Base-by-base conservation (phyloP, 495 filamentous ascomycete species). In the Penicillium parvum region DNA sequence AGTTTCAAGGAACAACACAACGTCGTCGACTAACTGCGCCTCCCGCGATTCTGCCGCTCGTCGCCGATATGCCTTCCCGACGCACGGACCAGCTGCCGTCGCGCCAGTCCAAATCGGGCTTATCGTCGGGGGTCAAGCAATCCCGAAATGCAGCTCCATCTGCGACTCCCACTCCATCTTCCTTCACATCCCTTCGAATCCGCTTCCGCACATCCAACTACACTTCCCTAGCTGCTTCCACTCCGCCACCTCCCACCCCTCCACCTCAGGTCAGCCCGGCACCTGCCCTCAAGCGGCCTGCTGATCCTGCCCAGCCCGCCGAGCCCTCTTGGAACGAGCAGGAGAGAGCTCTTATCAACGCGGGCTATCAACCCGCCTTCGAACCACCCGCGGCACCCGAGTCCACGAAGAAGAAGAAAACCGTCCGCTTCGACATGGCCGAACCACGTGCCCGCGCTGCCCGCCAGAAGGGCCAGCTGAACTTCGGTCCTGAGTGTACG, bases 391-490 rank as follows among this genome's bases (percentile, higher is more conserved):
- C 37, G 7, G 15, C 29, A 9, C 36, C 21, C 30, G 39, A 34
- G 9, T 11, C 29, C 11, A 20, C 48, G 8, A 51, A 29, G 21
- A 36, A 15, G 37, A 25, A n/a, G 37, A 25, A n/a, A 10, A 11
- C 32, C 9, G 30, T 10, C 9, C 8, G 48, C 15, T 6, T 35
- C 38, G 47, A 17, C 10, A 73, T 73, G 70, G 66, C 85, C 60
- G 86, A 90, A 64, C 85, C 84, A 37, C 75, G 86, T 36, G 85
- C 84, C 27, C 80, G 86, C 54, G 82, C 81, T 47, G 84, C 81
- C 49, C 83, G 88, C 57, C 86, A 90, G 64, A 87, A 88, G 56
- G 88, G 89, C 50, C 88, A 94, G 58, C 84, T 88, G 74, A 94
- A 91, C 62, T 91, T 95, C 62, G 68, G 82, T 32, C 75, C 75